phyloP scores from a whole-genome alignment of 768 basidiomycete genomes.

The Antrodiella citrinella region DNA sequence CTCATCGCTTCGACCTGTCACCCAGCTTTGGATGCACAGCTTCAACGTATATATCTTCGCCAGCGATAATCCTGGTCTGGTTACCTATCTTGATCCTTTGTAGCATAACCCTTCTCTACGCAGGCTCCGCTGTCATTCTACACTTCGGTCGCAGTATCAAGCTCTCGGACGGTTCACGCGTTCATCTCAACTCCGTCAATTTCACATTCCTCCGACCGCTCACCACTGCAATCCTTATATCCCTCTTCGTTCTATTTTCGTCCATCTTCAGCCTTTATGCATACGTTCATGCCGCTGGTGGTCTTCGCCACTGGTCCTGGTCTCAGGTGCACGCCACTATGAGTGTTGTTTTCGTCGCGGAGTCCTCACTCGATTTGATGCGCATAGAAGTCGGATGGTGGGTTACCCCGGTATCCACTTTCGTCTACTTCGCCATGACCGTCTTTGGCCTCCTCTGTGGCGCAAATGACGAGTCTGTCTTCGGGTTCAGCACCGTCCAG shows the following conservation, averaged over 20 bases:
- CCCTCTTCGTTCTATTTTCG: constrained; percentile 9
- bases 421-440: constrained; percentile 6
- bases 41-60: constrained; percentile 25
- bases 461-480: constrained; percentile 7
- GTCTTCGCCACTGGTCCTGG: constrained; percentile 17
- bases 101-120: constrained; percentile 31
- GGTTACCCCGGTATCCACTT: constrained; percentile 8
- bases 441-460: constrained; percentile 7
- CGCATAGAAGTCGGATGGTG: constrained; percentile 14
- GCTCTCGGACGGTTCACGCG: constrained; percentile 4
- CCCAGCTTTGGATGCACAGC: constrained; percentile 24
- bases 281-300: constrained; percentile 9
- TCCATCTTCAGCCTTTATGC: constrained; percentile 14
- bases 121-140: constrained; percentile 27
- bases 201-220: constrained; percentile 18
- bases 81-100: constrained; percentile 38
- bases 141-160: constrained; percentile 10
- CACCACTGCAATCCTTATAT: constrained; percentile 11
- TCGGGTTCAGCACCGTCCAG: constrained; percentile 7
- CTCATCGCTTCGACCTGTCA: constrained; percentile 24
- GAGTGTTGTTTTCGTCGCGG: not conserved
- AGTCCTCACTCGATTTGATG: not conserved
- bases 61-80: constrained; percentile 37
- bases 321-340: constrained; percentile 11
- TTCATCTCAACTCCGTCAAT: constrained; percentile 11